Base-by-base conservation (phyloP, 495 filamentous ascomycete species). In the Neurospora cerealis region DNA sequence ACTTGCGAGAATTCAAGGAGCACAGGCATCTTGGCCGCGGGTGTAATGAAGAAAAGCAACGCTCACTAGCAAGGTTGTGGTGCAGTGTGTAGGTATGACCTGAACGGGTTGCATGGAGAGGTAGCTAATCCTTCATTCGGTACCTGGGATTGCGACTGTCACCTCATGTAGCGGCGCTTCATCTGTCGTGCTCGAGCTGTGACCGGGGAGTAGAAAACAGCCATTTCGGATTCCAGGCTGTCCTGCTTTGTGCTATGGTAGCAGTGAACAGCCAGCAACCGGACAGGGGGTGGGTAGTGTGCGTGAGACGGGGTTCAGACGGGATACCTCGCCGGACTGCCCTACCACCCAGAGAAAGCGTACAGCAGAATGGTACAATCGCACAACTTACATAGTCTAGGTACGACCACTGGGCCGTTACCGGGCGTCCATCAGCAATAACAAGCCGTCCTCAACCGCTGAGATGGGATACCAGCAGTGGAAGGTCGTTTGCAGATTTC, bases 131-230 rank as follows among this genome's bases (percentile, higher is more conserved):
- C 48, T 60, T 60, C 21, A 28, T 73, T 46, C 41, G 72, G 72
- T 71, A 71, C 72, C 72, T 70, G 72, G 72, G 42, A 71, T 71
- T 48, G 66, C 69, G 17, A 73, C 72, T 70, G 54, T 66, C 54
- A 66, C 28, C 54, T 66, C 54, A 66, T 1, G 69, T 34, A 73
- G 72, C 38, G 46, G 66, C 72, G 69, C 66, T 37, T 46, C 72
- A 73, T 39, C 62, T 46, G 60, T 70, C 38, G 40, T 71, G 69
- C 70, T 36, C 19, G 32, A 44, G 32, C 34, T 13, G 73, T 48
- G 69, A 28, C 41, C 73, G 24, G 69, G 48, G 73, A 62, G 60
- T 34, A 40, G 37, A 15, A 69, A 37, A 54, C 62, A 73, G 73
- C 28, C 28, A 66, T 34, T 66, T 66, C 28, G 13, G 54, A 66